Base-by-base conservation (phyloP, 1,284 basidiomycete species). In the Leccinum solheimii region DNA sequence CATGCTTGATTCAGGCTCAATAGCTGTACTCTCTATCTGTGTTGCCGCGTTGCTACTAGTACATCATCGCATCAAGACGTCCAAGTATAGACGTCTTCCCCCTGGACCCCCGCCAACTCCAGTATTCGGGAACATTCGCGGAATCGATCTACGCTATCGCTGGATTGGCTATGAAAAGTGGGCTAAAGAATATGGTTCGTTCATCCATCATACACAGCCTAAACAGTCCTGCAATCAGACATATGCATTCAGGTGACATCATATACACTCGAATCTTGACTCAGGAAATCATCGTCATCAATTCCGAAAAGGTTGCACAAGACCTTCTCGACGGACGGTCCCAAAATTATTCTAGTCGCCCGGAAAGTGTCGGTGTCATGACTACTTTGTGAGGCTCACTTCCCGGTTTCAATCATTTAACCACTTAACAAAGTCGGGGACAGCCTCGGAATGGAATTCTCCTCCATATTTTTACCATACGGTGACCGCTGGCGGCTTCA, bases 281-380 rank as follows among this genome's bases (percentile, higher is more conserved):
- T 40, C 16, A 40, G 7, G 38, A 40, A 16, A 40, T 40, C 16
- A 40, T 40, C 38, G 16, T 40, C 38, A n/a, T 40, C 38, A 40
- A 40, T 40, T 16, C 38, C 40, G 40, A 43, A 43, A 43, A n/a
- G n/a, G 40, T 43, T 5, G 40, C 40, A 43, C 67, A 62, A 19
- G 70, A 65, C 32, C 69, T 73, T 14, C 61, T 70, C 36, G 63
- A 61, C 32, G 48, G 51, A 43, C 64, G 61, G 11, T 70, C 69
- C n/a, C 49, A 56, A 1, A 72, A 60, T 19, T 70, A 73, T 48
- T 69, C 69, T 11, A 69, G 62, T 27, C 67, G 69, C 30, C 71
- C 69, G 9, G 27, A 57, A 40, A 60, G 60, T 34, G 48, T 69
- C 19, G 53, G 62, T 14, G 48, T 49, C 16, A 55, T 68, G 30